These are phyloP conservation scores for Carallia brachiata DNA, from an alignment of 345 rosid species.

Conservation along the genomic window DNA sequence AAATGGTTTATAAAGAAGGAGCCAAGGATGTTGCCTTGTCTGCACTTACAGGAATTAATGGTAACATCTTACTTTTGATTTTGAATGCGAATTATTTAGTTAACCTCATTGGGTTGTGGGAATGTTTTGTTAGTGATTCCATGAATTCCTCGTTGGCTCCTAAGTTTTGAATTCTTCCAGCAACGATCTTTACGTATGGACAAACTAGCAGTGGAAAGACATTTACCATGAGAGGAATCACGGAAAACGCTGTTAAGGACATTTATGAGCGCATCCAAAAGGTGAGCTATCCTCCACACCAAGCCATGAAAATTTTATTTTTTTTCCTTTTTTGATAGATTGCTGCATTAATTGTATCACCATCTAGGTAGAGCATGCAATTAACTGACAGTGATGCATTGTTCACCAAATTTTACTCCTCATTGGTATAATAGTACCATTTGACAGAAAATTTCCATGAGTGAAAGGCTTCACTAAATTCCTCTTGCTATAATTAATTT, in stretches of 20 bases:
- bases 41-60: constrained; percentile 84
- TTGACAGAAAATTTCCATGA: background rate
- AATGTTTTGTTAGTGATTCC: background rate
- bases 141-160: constrained; percentile 2
- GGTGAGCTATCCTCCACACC: constrained; percentile 34
- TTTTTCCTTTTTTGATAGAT: background rate
- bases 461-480: background rate
- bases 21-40: constrained; percentile 89
- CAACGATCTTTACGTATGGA: constrained; percentile 90
- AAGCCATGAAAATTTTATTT: background rate
- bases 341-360: background rate
- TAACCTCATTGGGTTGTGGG: background rate
- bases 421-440: too few relatives aligned
- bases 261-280: constrained; percentile 64
- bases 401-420: too few relatives aligned
- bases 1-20: constrained; percentile 80
- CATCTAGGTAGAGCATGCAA: too few relatives aligned
- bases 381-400: too few relatives aligned
- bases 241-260: constrained; percentile 69
- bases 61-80: constrained; percentile 31
- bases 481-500: background rate
- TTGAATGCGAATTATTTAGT: background rate
- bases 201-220: constrained; percentile 95
- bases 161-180: constrained; percentile 40
- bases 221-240: constrained; percentile 86